Base-by-base conservation (phyloP, 2,329 filamentous ascomycete species). In the Colletotrichum siamense region DNA sequence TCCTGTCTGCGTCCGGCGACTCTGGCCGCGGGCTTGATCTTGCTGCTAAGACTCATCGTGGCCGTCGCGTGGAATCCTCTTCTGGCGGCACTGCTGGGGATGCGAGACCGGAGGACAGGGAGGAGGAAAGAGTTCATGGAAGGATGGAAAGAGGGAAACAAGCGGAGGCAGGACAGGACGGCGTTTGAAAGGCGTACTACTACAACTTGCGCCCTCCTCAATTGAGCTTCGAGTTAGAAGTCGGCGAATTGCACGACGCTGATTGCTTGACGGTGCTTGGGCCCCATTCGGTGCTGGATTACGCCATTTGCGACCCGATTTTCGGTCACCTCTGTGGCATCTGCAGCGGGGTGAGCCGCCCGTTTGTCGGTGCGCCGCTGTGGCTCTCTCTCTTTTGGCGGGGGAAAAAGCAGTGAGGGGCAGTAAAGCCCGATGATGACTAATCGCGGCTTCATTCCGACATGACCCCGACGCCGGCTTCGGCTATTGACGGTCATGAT, bases 1-100 rank as follows among this genome's bases (percentile, higher is more conserved):
- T 90, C 86, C 78, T 90, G 87, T 81, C 86, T 84, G 80, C 88
- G 86, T 26, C 87, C 87, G 12, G 87, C 86, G 22, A 90, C 89
- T 30, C 89, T 82, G 30, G 87, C 87, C 7, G 89, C 89, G 49
- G 89, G 89, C 84, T 87, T 88, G 44, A 90, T 81, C 80, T 89
- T 90, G 52, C 84, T 82, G 61, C 85, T 85, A 34, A 85, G 82
- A 78, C 83, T 82, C 87, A 89, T 89, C 63, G 80, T 83, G 71
- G 83, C 82, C 18, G 72, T 71, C 32, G 44, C n/a, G 44, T 72
- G 73, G 59, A 78, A 78, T n/a, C 49, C 66, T 77, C 72, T 69
- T 69, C 71, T 71, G 66, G 44, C 73, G 68, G 66, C 64, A 22
- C 62, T 77, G 73, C 24, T 77, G n/a, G 44, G 36, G 64, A 77